These are phyloP conservation scores for Penicillium herquei DNA, from an alignment of 495 filamentous ascomycete genomes.

Conservation along the genomic window DNA sequence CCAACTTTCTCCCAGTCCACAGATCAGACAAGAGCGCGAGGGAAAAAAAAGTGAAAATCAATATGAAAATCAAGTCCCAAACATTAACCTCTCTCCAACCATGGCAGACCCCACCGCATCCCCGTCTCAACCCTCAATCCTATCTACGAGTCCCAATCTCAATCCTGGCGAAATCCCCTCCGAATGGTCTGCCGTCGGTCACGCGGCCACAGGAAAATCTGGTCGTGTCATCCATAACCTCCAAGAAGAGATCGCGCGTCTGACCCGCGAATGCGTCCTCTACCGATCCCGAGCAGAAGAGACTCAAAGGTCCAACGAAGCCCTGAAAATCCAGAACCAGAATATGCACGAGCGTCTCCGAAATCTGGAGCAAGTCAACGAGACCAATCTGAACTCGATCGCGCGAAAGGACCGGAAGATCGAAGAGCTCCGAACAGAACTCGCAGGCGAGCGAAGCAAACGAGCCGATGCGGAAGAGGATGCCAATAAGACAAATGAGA, in stretches of 20 bases:
- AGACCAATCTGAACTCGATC: conserved; percentile 70
- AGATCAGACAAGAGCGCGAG: too few species aligned
- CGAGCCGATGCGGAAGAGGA: conserved; percentile 61
- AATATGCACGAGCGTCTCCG: conserved; percentile 56
- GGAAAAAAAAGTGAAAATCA: too few species aligned
- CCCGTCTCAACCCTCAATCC: conserved; percentile 10
- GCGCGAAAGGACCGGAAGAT: conserved; percentile 78
- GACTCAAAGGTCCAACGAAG: conserved; percentile 66
- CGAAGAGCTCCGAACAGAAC: conserved; percentile 64
- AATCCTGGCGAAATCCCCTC: conserved; percentile 34
- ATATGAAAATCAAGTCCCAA: too few species aligned
- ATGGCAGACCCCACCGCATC: conserved; percentile 24
- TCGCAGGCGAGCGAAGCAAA: conserved; percentile 64
- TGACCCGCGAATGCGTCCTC: conserved; percentile 76
- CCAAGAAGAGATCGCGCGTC: conserved; percentile 82
- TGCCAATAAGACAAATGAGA: conserved; percentile 62
- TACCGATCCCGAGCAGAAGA: conserved; percentile 73
- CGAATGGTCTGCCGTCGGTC: conserved; percentile 77
- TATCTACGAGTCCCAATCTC: conserved; percentile 18
- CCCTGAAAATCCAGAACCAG: conserved; percentile 72
- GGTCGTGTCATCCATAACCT: conserved; percentile 90
- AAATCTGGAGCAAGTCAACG: conserved; percentile 67
- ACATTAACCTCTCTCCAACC: too few species aligned
- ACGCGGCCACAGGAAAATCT: conserved; percentile 79
- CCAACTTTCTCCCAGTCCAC: too few species aligned